Conservation (phyloP, 257 asterid species). For the Nicotiana paniculata region DNA sequence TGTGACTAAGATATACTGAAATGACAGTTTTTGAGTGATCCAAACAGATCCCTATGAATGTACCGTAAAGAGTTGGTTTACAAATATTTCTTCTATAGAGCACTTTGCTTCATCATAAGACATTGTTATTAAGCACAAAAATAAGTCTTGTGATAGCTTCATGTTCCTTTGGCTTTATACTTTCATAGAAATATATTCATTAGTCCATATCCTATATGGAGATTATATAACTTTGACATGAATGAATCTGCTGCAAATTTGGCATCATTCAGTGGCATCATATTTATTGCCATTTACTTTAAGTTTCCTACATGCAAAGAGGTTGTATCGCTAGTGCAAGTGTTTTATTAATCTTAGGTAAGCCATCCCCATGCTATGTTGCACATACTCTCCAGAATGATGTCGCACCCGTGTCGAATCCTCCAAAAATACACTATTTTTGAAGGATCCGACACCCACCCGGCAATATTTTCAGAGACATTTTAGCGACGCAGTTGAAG, state of each 20-base stretch:
- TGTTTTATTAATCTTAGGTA: slow-evolving; percentile 41
- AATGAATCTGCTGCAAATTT: slow-evolving; percentile 17
- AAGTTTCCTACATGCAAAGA: slow-evolving; percentile 39
- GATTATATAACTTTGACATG: slow-evolving; percentile 2
- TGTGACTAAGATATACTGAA: not conserved
- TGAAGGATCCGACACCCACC: too few relatives aligned
- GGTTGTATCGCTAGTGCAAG: slow-evolving; percentile 49
- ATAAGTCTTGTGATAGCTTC: too few relatives aligned
- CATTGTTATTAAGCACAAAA: too few relatives aligned
- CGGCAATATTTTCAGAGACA: not conserved
- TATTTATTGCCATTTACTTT: slow-evolving; percentile 17
- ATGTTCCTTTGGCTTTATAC: too few relatives aligned
- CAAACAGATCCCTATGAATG: not conserved
- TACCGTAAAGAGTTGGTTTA: too few relatives aligned
- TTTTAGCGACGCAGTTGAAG: slow-evolving; percentile 29
- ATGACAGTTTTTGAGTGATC: not conserved
- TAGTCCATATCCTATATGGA: too few relatives aligned
- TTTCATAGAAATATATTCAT: not conserved
- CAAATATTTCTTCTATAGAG: too few relatives aligned
- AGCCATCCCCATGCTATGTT: slow-evolving; percentile 25
- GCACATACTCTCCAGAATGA: too few relatives aligned
- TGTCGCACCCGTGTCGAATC: too few relatives aligned
- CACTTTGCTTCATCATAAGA: too few relatives aligned
- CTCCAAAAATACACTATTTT: too few relatives aligned
- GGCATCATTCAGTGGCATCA: slow-evolving; percentile 30